Conservation (phyloP, 2,329 filamentous ascomycete genomes). For the Alternaria consortialis region DNA sequence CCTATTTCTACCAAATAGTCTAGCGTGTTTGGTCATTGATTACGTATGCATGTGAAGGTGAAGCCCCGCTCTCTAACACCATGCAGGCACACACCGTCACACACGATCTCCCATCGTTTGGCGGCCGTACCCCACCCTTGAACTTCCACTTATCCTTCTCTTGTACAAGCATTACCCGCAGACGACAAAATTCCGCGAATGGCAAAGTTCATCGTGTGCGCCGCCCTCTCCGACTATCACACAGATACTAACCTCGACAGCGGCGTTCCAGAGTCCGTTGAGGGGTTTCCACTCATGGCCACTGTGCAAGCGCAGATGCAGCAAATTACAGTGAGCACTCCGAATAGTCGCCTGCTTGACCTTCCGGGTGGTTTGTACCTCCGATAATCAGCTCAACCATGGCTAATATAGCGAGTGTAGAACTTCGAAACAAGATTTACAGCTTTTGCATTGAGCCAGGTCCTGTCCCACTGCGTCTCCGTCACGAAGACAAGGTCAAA, state of each 20-base stretch:
- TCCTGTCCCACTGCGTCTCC: background rate
- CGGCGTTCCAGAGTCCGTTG: background rate
- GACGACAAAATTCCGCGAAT: background rate
- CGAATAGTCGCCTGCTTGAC: background rate
- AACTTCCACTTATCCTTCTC: background rate
- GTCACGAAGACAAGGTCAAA: background rate
- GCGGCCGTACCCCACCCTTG: background rate
- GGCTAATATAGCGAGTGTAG: background rate
- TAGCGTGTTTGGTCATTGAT: background rate
- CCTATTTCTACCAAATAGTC: background rate
- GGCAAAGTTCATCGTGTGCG: background rate
- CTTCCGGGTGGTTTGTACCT: background rate
- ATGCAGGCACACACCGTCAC: background rate
- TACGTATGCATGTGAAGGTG: background rate
- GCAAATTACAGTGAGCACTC: background rate
- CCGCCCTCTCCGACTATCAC: no score
- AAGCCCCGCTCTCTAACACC: background rate
- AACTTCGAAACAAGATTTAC: slow-evolving; percentile 2
- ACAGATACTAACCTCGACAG: background rate
- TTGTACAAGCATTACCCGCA: background rate
- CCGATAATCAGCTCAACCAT: background rate
- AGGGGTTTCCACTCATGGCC: background rate
- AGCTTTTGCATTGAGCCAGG: background rate
- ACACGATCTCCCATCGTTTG: background rate
- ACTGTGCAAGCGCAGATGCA: background rate